Conservation (phyloP, 345 rosid genomes). For the Eucalyptus camaldulensis region DNA sequence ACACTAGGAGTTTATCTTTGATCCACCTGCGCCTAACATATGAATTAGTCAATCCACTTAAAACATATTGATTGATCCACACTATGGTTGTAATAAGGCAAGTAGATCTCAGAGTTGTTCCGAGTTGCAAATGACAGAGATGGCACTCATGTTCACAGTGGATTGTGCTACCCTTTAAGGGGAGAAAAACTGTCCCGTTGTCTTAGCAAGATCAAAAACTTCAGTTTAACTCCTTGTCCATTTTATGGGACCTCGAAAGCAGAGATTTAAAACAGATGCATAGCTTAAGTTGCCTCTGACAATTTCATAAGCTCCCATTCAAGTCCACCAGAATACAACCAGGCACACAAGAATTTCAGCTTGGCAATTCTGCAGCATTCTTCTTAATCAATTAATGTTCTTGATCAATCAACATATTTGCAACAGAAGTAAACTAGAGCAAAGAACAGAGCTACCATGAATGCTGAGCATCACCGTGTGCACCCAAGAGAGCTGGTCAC, state of each 20-base stretch:
- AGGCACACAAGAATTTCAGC: background rate
- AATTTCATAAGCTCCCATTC: background rate
- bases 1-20: background rate
- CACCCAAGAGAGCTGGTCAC: background rate
- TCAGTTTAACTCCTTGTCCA: background rate
- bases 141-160: background rate
- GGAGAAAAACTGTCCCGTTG: background rate
- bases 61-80: background rate
- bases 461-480: background rate
- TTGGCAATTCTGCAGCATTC: background rate
- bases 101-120: background rate
- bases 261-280: background rate
- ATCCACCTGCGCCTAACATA: background rate
- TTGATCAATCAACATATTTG: background rate
- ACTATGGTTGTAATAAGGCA: background rate
- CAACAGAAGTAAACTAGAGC: background rate
- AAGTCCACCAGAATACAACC: background rate
- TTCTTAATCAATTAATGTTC: background rate
- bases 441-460: background rate
- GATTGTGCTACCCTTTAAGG: background rate
- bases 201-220: background rate
- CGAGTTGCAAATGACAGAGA: background rate
- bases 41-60: background rate
- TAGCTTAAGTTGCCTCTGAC: background rate
- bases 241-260: background rate